Evolutionary conservation across 768 basidiomycete genomes (phyloP), one percentile per base, ranked within the genome.

Genomic region (Pleurotus giganteus): DNA sequence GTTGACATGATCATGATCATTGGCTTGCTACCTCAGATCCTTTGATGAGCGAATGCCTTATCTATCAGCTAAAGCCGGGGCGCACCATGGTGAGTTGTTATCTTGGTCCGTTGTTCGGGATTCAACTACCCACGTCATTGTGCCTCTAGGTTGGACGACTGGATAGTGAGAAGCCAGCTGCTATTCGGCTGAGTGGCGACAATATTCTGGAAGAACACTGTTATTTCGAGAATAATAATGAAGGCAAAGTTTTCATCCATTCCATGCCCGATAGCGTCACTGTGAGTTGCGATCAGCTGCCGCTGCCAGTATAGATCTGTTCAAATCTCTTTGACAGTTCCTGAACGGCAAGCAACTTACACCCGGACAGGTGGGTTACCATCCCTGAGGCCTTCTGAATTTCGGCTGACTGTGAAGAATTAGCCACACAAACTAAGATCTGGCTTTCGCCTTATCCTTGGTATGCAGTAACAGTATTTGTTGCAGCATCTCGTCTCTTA

Each of bases 391-490:
- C 24, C 54, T 53, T 61, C 54, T 24, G 56, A 55, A 47, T 58
- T 24, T 61, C 15, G 58, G 77, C 54, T 55, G 46, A 53, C 58
- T 37, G 19, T 26, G 34, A 51, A 36, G 13, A 19, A 11, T 58
- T 55, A 81, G 89, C 79, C 87, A 11, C 83, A 90, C 68, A 93
- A 91, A 72, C 82, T 99, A 43, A 85, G 88, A 32, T 94, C 95
- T 52, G 97, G 97, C 31, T 98, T 88, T 69, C 91, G 97, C 27
- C 91, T 99, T 65, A 99, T 99, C 67, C 82, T 99, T 47, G 96
- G 91, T 91, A 63, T 55, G 81, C 72, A 45, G 42, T 59, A 28
- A 47, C 36, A 4, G 31, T 41, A 15, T 36, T 45, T 52, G 21
- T 61, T 57, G 58, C 56, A n/a, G n/a, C n/a, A 23, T 55, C 46